phyloP scores from a whole-genome alignment of 108 stramenopile species.

The Nitzschia sp. region DNA sequence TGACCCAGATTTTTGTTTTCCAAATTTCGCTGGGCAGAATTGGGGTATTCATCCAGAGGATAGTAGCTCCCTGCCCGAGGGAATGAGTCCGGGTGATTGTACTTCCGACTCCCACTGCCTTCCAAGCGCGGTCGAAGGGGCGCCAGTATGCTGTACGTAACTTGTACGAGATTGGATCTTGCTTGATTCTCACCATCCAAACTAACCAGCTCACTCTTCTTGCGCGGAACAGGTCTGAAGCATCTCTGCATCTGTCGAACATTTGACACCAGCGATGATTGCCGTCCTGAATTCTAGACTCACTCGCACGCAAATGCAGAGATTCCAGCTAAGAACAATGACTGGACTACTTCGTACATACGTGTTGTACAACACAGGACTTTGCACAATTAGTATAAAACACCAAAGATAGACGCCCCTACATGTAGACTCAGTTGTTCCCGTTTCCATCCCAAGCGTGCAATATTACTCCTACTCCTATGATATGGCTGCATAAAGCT shows the following conservation, averaged over 20 bases:
- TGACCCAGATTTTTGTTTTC: conserved; percentile 2
- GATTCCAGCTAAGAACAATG: too few relatives aligned
- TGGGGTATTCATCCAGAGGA: conserved; percentile 1
- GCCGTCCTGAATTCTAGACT: too few relatives aligned
- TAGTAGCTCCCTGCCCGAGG: background rate
- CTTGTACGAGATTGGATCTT: too few relatives aligned
- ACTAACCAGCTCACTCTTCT: too few relatives aligned
- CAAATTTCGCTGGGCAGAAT: background rate
- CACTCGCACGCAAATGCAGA: too few relatives aligned
- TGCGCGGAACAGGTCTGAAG: background rate
- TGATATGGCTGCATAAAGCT: too few relatives aligned
- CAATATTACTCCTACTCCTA: too few relatives aligned
- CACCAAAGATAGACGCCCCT: background rate
- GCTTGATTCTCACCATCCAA: too few relatives aligned
- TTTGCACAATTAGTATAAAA: background rate
- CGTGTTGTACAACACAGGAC: too few relatives aligned
- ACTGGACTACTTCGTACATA: too few relatives aligned
- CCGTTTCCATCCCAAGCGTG: too few relatives aligned
- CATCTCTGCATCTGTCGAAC: conserved; percentile 4
- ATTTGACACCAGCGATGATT: background rate
- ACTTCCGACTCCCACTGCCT: conserved; percentile 4
- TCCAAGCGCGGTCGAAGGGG: background rate
- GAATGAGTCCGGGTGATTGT: conserved; percentile 6
- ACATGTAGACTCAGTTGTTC: too few relatives aligned
- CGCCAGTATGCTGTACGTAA: background rate